A percentile compares a stretch with the other conserved stretches of the same genome.
Evolutionary conservation across 2,329 filamentous ascomycete genomes (phyloP).

Genomic region (Dendryphion nanum): DNA sequence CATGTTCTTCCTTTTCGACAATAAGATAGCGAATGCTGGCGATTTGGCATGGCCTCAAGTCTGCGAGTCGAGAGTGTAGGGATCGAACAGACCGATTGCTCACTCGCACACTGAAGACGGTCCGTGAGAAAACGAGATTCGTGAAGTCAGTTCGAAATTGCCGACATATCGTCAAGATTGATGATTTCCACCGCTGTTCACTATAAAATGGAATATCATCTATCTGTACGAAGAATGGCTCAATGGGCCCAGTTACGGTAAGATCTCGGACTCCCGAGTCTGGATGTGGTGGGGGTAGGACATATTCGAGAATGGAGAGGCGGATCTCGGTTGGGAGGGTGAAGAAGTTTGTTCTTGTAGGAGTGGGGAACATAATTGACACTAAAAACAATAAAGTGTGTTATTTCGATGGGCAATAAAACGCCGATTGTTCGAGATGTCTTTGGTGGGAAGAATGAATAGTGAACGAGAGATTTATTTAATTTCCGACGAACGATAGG

Average conservation of each 20-base stretch:
- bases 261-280: too few relatives aligned
- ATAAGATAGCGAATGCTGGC: slow-evolving; percentile 30
- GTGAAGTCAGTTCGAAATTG: slow-evolving; percentile 38
- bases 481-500: background rate
- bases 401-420: too few relatives aligned
- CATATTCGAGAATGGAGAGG: slow-evolving; percentile 28
- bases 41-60: slow-evolving; percentile 25
- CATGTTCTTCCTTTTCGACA: slow-evolving; percentile 25
- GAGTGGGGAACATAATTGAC: background rate
- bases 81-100: slow-evolving; percentile 21
- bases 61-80: slow-evolving; percentile 17
- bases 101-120: slow-evolving; percentile 40
- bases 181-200: slow-evolving; percentile 22
- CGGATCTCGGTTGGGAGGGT: slow-evolving; percentile 38
- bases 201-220: slow-evolving; percentile 22
- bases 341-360: slow-evolving; percentile 14
- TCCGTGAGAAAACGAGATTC: slow-evolving; percentile 33
- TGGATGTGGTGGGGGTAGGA: slow-evolving; percentile 16
- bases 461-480: background rate
- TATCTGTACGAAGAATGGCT: slow-evolving; percentile 14
- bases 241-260: slow-evolving; percentile 28
- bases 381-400: too few relatives aligned
- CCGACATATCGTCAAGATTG: slow-evolving; percentile 40
- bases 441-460: too few relatives aligned
- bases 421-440: too few relatives aligned